Conservation (phyloP, 345 rosid species). For the Lumnitzera littorea region DNA sequence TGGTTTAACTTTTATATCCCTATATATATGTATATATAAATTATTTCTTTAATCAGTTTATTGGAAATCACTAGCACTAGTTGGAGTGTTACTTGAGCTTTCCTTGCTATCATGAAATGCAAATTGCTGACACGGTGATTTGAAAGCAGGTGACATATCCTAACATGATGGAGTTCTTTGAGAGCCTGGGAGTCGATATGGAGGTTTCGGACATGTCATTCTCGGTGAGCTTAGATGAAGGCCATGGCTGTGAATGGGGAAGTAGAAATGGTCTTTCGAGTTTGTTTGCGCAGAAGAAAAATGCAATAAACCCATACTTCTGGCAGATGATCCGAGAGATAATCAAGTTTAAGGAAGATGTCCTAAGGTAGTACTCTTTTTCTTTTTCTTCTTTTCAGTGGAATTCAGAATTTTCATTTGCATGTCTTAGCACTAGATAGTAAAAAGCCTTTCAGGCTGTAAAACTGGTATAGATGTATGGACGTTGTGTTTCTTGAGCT, state of each 20-base stretch:
- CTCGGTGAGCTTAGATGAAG: constrained; percentile 70
- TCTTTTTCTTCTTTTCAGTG: background rate
- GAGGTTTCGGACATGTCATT: constrained; percentile 81
- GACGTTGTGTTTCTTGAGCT: too few relatives aligned
- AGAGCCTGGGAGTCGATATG: constrained; percentile 75
- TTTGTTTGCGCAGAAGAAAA: constrained; percentile 71
- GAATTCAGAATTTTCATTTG: too few relatives aligned
- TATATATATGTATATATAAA: too few relatives aligned
- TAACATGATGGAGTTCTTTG: constrained; percentile 87
- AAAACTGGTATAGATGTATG: too few relatives aligned
- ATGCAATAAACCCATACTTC: constrained; percentile 51
- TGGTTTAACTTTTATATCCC: too few relatives aligned
- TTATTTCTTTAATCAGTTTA: too few relatives aligned
- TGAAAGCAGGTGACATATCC: constrained; percentile 76
- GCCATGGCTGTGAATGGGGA: constrained; percentile 87
- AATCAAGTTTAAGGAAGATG: constrained; percentile 58
- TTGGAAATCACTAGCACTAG: too few relatives aligned
- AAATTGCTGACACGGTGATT: background rate
- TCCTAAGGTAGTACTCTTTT: constrained; percentile 23
- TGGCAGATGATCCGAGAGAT: constrained; percentile 85
- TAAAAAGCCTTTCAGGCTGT: too few relatives aligned
- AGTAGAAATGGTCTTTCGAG: constrained; percentile 65
- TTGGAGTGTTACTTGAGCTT: background rate
- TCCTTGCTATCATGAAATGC: background rate
- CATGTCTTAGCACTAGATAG: too few relatives aligned